A percentile compares a stretch with the other conserved stretches of the same genome.
These are phyloP conservation scores for Clitopilus passeckerianus DNA, from an alignment of 768 basidiomycete species.

Conservation along the genomic window DNA sequence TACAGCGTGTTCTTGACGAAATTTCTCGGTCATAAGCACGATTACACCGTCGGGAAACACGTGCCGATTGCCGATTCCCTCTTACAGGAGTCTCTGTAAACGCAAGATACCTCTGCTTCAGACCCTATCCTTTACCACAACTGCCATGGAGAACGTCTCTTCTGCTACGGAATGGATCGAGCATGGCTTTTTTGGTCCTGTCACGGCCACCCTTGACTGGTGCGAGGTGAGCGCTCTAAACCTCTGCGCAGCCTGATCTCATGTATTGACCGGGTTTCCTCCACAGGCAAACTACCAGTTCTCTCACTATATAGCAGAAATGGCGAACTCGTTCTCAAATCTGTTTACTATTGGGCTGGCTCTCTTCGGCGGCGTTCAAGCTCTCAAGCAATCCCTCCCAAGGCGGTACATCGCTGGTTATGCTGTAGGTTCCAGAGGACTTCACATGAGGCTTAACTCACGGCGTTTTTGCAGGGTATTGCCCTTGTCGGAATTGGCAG, in stretches of 20 bases:
- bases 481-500: constrained; percentile 72
- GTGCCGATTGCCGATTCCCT: constrained; percentile 1
- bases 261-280: neutral
- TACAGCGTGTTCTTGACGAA: neutral
- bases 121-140: neutral
- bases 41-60: neutral
- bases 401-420: constrained; percentile 37
- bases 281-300: constrained; percentile 72
- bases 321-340: constrained; percentile 73
- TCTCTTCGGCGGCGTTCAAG: constrained; percentile 37
- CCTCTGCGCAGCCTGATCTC: neutral
- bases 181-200: constrained; percentile 53
- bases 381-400: constrained; percentile 30
- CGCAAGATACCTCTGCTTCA: neutral
- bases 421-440: constrained; percentile 21
- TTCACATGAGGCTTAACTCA: neutral
- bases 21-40: neutral
- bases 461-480: constrained; percentile 43
- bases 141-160: constrained; percentile 29
- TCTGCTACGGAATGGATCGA: constrained; percentile 26
- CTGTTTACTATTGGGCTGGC: constrained; percentile 53
- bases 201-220: constrained; percentile 72
- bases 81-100: neutral
- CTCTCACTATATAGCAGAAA: constrained; percentile 72
- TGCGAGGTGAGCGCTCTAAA: constrained; percentile 47